phyloP scores from a whole-genome alignment of 441 rosid species.

The Erysimum cheiri region DNA sequence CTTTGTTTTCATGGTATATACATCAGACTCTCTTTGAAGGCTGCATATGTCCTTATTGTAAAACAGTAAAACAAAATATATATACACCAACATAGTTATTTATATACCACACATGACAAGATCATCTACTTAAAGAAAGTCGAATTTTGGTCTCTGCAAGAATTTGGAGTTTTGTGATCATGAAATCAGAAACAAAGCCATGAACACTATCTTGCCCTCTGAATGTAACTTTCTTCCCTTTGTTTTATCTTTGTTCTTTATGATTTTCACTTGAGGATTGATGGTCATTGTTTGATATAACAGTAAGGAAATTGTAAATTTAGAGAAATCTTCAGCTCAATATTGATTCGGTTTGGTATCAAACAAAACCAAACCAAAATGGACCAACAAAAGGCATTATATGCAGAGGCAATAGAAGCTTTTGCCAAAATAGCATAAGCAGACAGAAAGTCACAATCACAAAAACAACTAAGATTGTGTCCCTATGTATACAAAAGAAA shows the following conservation, averaged over 20 bases:
- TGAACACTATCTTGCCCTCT: background rate
- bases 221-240: background rate
- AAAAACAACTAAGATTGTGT: conserved; percentile 41
- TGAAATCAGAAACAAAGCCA: conserved; percentile 8
- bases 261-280: background rate
- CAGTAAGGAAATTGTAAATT: background rate
- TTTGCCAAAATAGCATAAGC: conserved; percentile 27
- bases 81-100: conserved; percentile 19
- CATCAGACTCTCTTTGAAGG: conserved; percentile 19
- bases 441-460: conserved; percentile 31
- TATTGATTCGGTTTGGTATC: background rate
- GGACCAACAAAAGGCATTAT: conserved; percentile 25
- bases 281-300: background rate
- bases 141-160: conserved; percentile 5
- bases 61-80: background rate
- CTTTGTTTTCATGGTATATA: conserved; percentile 22
- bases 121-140: background rate
- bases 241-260: background rate
- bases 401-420: conserved; percentile 39
- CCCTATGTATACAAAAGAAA: conserved; percentile 39
- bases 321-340: background rate
- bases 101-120: background rate
- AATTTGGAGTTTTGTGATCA: conserved; percentile 3
- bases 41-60: conserved; percentile 18
- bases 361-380: conserved; percentile 4